Evolutionary conservation across 768 basidiomycete genomes (phyloP).

Genomic region (Stropharia rugosoannulata): DNA sequence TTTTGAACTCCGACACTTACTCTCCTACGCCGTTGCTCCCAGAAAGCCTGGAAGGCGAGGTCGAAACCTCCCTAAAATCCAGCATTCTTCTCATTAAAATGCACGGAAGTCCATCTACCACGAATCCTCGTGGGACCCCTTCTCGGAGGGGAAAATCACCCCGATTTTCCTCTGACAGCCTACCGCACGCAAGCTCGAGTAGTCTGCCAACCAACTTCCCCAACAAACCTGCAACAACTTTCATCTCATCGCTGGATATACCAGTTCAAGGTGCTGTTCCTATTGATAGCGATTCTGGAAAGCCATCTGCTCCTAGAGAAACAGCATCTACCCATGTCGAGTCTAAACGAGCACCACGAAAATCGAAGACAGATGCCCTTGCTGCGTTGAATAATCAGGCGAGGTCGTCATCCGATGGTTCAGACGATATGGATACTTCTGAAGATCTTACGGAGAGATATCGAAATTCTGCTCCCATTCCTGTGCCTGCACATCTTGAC

Average conservation of each 20-base stretch:
- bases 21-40: constrained; percentile 39
- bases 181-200: constrained; percentile 45
- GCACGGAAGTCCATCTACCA: constrained; percentile 44
- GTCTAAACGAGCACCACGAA: constrained; percentile 75
- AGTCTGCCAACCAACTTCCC: constrained; percentile 46
- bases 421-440: constrained; percentile 50
- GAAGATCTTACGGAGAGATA: constrained; percentile 49
- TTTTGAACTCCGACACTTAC: constrained; percentile 47
- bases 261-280: constrained; percentile 73
- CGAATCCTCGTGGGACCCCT: constrained; percentile 56
- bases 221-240: constrained; percentile 49
- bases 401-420: constrained; percentile 50
- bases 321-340: constrained; percentile 40
- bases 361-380: constrained; percentile 88
- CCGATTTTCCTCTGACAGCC: constrained; percentile 47
- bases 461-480: constrained; percentile 55
- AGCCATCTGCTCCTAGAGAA: constrained; percentile 33
- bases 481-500: constrained; percentile 63
- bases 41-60: constrained; percentile 40
- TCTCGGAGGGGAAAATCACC: constrained; percentile 66
- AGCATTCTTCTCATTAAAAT: constrained; percentile 31
- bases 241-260: constrained; percentile 73
- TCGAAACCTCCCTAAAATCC: constrained; percentile 33
- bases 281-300: constrained; percentile 47
- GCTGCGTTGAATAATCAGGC: constrained; percentile 74